phyloP scores from a whole-genome alignment of 116 monocot genomes.

The Trichopus zeylanicus region DNA sequence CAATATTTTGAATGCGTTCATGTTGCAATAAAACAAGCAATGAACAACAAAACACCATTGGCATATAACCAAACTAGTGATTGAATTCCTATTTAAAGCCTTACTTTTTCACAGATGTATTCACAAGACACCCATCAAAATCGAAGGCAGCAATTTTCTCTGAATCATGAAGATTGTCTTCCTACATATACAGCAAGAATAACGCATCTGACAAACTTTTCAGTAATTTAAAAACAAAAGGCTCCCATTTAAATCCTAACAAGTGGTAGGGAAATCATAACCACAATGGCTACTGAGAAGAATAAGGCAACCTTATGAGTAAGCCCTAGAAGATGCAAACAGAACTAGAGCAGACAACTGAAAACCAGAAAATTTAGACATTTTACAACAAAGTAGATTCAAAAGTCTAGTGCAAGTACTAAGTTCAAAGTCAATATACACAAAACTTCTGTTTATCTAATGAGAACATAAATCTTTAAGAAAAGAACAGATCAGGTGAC shows the following conservation, averaged over 20 bases:
- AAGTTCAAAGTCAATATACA: background rate
- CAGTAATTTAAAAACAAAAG: background rate
- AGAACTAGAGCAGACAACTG: background rate
- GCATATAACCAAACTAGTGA: background rate
- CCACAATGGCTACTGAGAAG: background rate
- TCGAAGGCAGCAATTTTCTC: slow-evolving; percentile 95
- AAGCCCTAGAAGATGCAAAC: background rate
- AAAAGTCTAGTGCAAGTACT: background rate
- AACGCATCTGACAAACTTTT: background rate
- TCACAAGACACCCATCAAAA: slow-evolving; percentile 97
- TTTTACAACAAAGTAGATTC: background rate
- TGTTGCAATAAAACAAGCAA: no score
- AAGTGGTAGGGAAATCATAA: background rate
- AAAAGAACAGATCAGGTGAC: no score
- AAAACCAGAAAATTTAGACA: background rate
- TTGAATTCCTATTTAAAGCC: background rate
- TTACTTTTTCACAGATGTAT: slow-evolving; percentile 84
- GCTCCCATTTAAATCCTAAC: background rate
- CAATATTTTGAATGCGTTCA: no score
- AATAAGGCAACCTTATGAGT: background rate
- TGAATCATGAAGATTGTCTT: slow-evolving; percentile 61
- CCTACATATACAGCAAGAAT: slow-evolving; percentile 29
- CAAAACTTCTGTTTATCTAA: no score
- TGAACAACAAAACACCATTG: no score
- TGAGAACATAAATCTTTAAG: background rate